Evolutionary conservation across 768 basidiomycete species (phyloP).

Genomic region (Ramaria sp.): DNA sequence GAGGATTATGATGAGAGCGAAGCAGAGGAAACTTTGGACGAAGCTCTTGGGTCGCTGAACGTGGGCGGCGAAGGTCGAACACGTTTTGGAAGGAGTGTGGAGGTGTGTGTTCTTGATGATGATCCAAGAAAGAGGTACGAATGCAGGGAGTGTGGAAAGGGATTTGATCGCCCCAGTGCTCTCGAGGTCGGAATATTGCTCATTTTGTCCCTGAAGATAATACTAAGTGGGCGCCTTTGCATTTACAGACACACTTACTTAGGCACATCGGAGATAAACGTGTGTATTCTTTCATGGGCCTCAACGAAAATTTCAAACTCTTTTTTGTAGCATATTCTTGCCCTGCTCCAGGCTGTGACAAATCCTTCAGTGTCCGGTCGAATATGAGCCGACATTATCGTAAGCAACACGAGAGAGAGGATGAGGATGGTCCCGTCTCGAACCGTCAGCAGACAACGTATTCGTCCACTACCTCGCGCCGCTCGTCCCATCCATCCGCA

Average conservation of each 20-base stretch:
- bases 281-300: background rate
- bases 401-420: background rate
- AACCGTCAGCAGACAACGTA: background rate
- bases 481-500: background rate
- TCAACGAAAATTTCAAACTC: background rate
- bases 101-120: background rate
- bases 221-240: background rate
- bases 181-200: background rate
- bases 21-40: slow-evolving; percentile 2
- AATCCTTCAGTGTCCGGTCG: background rate
- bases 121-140: slow-evolving; percentile 4
- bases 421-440: background rate
- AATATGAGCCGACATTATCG: slow-evolving; percentile 3
- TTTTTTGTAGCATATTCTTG: background rate
- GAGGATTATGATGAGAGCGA: background rate
- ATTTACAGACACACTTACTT: background rate
- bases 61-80: slow-evolving; percentile 3
- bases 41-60: slow-evolving; percentile 1
- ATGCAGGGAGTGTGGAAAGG: slow-evolving; percentile 2
- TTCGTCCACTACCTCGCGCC: background rate
- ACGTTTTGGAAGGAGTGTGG: slow-evolving; percentile 6
- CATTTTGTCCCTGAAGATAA: background rate
- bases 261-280: background rate
- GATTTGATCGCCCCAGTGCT: slow-evolving; percentile 3
- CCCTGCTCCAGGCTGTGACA: slow-evolving; percentile 1